Evolutionary conservation across 805 yeast genomes (phyloP).

Genomic region (Metschnikowia hibisci): DNA sequence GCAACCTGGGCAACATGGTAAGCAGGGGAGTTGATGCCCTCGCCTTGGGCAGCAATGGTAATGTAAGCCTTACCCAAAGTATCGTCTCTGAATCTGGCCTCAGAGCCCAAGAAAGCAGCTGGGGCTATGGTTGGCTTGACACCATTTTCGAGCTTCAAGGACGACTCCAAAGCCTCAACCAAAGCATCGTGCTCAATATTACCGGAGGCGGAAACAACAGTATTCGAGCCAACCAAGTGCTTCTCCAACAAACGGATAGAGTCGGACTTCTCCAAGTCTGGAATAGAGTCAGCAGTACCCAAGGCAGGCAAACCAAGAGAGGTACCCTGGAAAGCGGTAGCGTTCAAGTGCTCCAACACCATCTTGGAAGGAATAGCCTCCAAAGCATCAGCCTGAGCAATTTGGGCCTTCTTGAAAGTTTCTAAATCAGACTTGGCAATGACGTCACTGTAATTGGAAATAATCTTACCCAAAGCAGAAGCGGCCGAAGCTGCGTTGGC

Average conservation of each 20-base stretch:
- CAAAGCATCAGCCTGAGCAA: conserved; percentile 46
- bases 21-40: conserved; percentile 57
- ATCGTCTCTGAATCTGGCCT: conserved; percentile 84
- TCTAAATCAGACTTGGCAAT: conserved; percentile 45
- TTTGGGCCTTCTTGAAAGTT: conserved; percentile 44
- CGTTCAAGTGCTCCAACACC: conserved; percentile 71
- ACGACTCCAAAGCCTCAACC: conserved; percentile 59
- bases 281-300: conserved; percentile 68
- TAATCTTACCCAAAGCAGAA: conserved; percentile 44
- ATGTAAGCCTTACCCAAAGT: conserved; percentile 78
- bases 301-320: conserved; percentile 71
- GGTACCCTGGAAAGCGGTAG: conserved; percentile 85
- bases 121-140: conserved; percentile 44
- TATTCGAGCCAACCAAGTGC: conserved; percentile 59
- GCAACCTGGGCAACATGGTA: conserved; percentile 73
- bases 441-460: conserved; percentile 34
- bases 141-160: conserved; percentile 49
- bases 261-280: conserved; percentile 56
- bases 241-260: conserved; percentile 50
- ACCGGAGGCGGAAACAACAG: conserved; percentile 70
- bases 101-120: conserved; percentile 77
- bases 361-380: conserved; percentile 54
- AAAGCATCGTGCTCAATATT: conserved; percentile 65
- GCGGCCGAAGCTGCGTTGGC: conserved; percentile 52
- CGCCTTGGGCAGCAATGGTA: conserved; percentile 73